A percentile compares a stretch with the other conserved stretches of the same genome.
Conservation (phyloP, 2,329 filamentous ascomycete species). For the Nannizziopsis barbatae region DNA sequence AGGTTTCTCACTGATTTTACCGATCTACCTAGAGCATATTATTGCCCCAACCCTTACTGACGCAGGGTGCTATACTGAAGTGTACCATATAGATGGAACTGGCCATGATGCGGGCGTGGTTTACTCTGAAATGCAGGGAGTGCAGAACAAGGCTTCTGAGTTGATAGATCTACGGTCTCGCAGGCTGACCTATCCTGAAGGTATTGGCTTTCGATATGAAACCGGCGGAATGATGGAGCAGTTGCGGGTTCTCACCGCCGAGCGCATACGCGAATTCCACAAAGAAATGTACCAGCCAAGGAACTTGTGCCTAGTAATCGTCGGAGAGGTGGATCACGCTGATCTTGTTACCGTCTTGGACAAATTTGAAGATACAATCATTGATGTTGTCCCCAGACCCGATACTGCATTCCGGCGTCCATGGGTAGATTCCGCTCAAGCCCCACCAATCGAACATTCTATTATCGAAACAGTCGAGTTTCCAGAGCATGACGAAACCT, state of each 20-base stretch:
- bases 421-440: constrained; percentile 79
- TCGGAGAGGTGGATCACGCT: constrained; percentile 79
- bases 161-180: constrained; percentile 78
- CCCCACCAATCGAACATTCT: constrained; percentile 60
- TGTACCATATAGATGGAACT: constrained; percentile 86
- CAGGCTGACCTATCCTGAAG: constrained; percentile 72
- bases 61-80: constrained; percentile 85
- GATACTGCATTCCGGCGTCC: constrained; percentile 70
- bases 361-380: constrained; percentile 75
- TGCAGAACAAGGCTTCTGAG: constrained; percentile 72
- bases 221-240: constrained; percentile 97
- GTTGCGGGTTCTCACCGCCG: constrained; percentile 70
- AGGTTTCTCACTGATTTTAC: constrained; percentile 86
- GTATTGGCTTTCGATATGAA: constrained; percentile 88
- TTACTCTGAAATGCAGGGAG: constrained; percentile 97
- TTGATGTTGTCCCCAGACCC: constrained; percentile 65
- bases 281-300: constrained; percentile 96
- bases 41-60: constrained; percentile 86
- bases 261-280: constrained; percentile 90
- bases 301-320: constrained; percentile 80
- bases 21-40: constrained; percentile 90
- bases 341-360: constrained; percentile 73
- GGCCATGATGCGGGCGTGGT: constrained; percentile 95
- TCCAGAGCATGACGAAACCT: constrained; percentile 90
- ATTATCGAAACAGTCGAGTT: constrained; percentile 73